phyloP scores from a whole-genome alignment of 2,329 filamentous ascomycete genomes.

The Claviceps spartinae region DNA sequence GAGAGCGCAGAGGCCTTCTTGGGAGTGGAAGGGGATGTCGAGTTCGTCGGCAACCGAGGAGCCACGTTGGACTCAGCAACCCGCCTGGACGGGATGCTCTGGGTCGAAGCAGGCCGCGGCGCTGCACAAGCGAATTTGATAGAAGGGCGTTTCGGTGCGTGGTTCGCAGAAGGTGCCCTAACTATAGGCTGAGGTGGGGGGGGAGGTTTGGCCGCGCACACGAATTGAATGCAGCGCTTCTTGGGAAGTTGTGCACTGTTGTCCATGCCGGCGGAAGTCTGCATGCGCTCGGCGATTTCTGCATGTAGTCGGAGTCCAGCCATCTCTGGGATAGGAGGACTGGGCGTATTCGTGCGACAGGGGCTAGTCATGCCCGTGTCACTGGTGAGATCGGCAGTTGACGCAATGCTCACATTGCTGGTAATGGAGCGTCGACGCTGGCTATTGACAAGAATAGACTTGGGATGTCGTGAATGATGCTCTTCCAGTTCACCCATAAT shows the following conservation, averaged over 20 bases:
- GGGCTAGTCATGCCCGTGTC: conserved; percentile 86
- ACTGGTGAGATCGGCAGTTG: conserved; percentile 86
- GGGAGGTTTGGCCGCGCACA: conserved; percentile 56
- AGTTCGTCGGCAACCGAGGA: conserved; percentile 8
- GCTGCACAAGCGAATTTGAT: conserved; percentile 67
- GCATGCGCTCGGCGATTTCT: conserved; percentile 15
- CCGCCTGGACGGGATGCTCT: conserved; percentile 23
- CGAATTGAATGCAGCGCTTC: conserved; percentile 87
- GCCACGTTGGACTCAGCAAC: conserved; percentile 2
- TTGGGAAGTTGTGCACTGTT: conserved; percentile 37
- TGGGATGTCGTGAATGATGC: conserved; percentile 27
- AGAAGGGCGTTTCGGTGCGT: conserved; percentile 40
- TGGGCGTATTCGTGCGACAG: conserved; percentile 74
- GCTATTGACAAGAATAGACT: conserved; percentile 21
- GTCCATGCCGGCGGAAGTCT: conserved; percentile 13
- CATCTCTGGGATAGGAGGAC: conserved; percentile 61
- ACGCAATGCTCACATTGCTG: conserved; percentile 68
- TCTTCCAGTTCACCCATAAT: conserved; percentile 56
- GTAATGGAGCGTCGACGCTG: conserved; percentile 51
- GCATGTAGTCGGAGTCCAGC: conserved; percentile 29
- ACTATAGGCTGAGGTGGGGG: conserved; percentile 22
- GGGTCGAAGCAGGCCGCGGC: conserved; percentile 26
- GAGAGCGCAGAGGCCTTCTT: conserved; percentile 15
- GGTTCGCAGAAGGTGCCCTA: conserved; percentile 21
- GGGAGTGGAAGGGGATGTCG: conserved; percentile 19